A percentile compares a stretch with the other conserved stretches of the same genome.
Conservation (phyloP, 2,329 filamentous ascomycete genomes). For the Clarireedia monteithiana region DNA sequence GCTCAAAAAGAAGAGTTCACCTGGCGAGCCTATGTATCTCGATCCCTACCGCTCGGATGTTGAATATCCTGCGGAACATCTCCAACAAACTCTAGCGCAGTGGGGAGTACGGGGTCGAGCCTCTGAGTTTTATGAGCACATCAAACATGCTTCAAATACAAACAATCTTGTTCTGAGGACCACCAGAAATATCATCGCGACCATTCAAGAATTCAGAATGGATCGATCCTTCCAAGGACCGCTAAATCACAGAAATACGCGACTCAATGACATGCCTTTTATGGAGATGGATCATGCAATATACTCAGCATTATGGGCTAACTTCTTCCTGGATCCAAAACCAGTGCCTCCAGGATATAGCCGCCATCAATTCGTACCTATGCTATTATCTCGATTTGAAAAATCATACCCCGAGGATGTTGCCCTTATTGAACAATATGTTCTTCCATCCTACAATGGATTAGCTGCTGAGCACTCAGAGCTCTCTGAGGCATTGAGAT, state of each 20-base stretch:
- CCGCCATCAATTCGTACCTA: slow-evolving; percentile 28
- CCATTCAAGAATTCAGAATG: slow-evolving; percentile 45
- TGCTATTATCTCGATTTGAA: slow-evolving; percentile 31
- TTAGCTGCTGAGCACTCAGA: slow-evolving; percentile 28
- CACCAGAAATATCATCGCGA: slow-evolving; percentile 72
- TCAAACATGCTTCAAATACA: slow-evolving; percentile 52
- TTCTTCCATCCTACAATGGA: slow-evolving; percentile 27
- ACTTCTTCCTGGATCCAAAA: slow-evolving; percentile 27
- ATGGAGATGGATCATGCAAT: slow-evolving; percentile 32
- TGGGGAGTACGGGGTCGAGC: slow-evolving; percentile 36
- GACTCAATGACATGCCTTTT: slow-evolving; percentile 25
- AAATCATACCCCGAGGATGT: slow-evolving; percentile 32
- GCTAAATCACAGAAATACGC: slow-evolving; percentile 16
- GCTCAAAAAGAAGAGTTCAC: slow-evolving; percentile 32
- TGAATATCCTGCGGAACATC: slow-evolving; percentile 53
- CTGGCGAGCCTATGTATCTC: slow-evolving; percentile 61
- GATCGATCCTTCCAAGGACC: neutral
- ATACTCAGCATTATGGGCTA: slow-evolving; percentile 33
- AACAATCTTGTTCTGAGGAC: slow-evolving; percentile 66
- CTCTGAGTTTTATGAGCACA: slow-evolving; percentile 38
- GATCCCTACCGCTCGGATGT: slow-evolving; percentile 68
- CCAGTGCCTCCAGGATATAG: slow-evolving; percentile 18
- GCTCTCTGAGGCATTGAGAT: slow-evolving; percentile 44
- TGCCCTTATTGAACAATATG: slow-evolving; percentile 31
- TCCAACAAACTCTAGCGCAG: slow-evolving; percentile 52